Percentiles rank a stretch among this genome's conserved stretches.
These are phyloP conservation scores for Brassica rapa DNA, from an alignment of 345 rosid genomes.

Conservation along the genomic window DNA sequence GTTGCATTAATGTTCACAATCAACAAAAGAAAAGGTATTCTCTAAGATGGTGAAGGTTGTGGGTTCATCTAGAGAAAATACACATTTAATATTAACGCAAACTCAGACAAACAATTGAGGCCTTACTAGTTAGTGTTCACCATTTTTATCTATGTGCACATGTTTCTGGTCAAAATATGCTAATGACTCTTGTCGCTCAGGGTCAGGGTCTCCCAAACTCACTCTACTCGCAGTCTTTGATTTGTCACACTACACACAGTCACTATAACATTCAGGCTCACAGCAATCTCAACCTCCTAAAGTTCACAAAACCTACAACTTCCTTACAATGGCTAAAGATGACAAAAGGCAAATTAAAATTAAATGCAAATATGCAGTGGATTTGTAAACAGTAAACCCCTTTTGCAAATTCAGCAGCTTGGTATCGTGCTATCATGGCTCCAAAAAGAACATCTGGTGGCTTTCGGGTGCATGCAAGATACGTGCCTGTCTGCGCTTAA, in stretches of 20 bases:
- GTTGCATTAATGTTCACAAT: not conserved
- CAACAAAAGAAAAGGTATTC: not conserved
- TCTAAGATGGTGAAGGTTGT: not conserved
- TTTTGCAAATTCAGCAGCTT: conserved; percentile 65
- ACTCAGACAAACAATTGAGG: not conserved
- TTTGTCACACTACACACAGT: conserved; percentile 72
- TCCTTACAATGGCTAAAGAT: conserved; percentile 76
- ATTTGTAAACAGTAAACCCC: conserved; percentile 58
- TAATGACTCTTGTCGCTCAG: conserved; percentile 43
- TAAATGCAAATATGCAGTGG: conserved; percentile 43
- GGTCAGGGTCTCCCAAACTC: conserved; percentile 93
- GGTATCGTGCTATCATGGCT: conserved; percentile 73
- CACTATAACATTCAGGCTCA: conserved; percentile 63
- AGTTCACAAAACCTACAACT: conserved; percentile 77
- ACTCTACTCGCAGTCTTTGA: conserved; percentile 86
- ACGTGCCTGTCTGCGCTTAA: conserved; percentile 26
- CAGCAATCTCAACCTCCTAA: conserved; percentile 76
- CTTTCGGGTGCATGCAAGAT: conserved; percentile 43
- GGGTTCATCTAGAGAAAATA: not conserved
- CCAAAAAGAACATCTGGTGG: conserved; percentile 43
- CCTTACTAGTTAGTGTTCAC: conserved; percentile 1
- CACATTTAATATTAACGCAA: not conserved
- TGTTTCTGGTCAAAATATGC: conserved; percentile 8
- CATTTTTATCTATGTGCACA: not conserved
- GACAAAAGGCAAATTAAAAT: not conserved